A percentile compares a stretch with the other conserved stretches of the same genome.
phyloP scores from a whole-genome alignment of 345 rosid species.

The Populus simonii region DNA sequence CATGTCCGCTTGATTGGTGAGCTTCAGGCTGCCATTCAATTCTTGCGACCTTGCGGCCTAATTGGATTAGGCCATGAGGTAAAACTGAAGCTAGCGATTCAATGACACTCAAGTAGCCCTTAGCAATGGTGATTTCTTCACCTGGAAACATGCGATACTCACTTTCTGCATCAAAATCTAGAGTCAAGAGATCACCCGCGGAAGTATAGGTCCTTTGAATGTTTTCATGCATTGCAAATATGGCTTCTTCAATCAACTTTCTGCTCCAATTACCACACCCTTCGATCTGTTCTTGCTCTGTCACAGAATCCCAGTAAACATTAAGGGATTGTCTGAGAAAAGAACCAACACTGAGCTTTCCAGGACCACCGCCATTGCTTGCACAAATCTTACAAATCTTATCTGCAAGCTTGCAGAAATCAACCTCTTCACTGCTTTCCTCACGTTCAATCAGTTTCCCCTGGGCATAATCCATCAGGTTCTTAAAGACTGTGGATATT shows the following conservation, averaged over 20 bases:
- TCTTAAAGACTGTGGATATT: conserved; percentile 59
- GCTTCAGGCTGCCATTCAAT: conserved; percentile 67
- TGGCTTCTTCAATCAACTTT: conserved; percentile 60
- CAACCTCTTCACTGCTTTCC: conserved; percentile 15
- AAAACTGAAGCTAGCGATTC: conserved; percentile 69
- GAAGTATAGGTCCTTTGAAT: conserved; percentile 86
- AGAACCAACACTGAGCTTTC: conserved; percentile 56
- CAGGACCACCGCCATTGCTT: conserved; percentile 30
- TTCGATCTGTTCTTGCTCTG: conserved; percentile 26
- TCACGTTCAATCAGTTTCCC: conserved; percentile 39
- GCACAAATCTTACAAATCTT: conserved; percentile 37
- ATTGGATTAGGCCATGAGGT: conserved; percentile 64
- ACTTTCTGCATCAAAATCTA: conserved; percentile 78
- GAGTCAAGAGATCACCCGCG: conserved; percentile 67
- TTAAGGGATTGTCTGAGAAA: conserved; percentile 55
- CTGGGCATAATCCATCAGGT: conserved; percentile 78
- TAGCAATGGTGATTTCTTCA: conserved; percentile 94
- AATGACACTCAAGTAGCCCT: conserved; percentile 70
- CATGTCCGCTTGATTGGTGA: conserved; percentile 31
- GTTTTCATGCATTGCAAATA: conserved; percentile 69
- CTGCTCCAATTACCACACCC: conserved; percentile 53
- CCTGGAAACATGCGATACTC: conserved; percentile 91
- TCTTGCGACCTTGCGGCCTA: conserved; percentile 54
- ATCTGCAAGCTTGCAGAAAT: conserved; percentile 34
- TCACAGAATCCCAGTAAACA: conserved; percentile 48